Evolutionary conservation across 495 filamentous ascomycete species (phyloP).

Genomic region (Daldinia loculata): DNA sequence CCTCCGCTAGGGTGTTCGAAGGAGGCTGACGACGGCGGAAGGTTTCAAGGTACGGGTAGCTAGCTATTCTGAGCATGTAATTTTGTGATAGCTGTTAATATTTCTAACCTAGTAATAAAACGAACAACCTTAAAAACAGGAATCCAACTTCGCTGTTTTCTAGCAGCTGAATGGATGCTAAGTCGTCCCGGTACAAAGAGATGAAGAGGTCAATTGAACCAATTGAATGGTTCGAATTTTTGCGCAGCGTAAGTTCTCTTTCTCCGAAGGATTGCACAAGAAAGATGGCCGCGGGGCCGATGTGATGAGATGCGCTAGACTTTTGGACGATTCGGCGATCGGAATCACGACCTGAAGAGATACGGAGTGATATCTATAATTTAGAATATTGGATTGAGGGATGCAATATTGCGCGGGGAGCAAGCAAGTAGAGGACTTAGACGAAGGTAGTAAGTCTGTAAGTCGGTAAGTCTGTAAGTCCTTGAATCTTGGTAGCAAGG

Average conservation of each 20-base stretch:
- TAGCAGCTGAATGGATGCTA: constrained; percentile 11
- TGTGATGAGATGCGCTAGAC: constrained; percentile 20
- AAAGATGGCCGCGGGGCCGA: constrained; percentile 10
- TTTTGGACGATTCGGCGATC: constrained; percentile 15
- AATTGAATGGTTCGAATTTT: constrained; percentile 24
- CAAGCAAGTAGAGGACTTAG: constrained; percentile 1
- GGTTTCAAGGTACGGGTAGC: constrained; percentile 13
- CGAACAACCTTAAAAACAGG: constrained; percentile 8
- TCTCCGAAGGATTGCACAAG: constrained; percentile 31
- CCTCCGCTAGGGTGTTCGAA: constrained; percentile 22
- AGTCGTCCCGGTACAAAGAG: constrained; percentile 32
- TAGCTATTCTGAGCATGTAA: constrained; percentile 10
- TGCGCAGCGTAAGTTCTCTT: constrained; percentile 25
- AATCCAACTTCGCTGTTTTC: constrained; percentile 27
- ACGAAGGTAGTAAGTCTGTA: neutral
- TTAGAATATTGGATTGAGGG: constrained; percentile 16
- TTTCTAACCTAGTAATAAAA: constrained; percentile 15
- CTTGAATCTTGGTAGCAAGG: constrained; percentile 22
- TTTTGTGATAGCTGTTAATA: constrained; percentile 6
- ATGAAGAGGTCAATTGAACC: constrained; percentile 25
- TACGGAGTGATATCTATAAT: neutral
- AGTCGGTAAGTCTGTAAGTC: constrained; percentile 1
- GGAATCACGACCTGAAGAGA: constrained; percentile 10
- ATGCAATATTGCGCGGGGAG: constrained; percentile 21
- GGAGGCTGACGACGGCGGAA: constrained; percentile 2